A percentile compares a stretch with the other conserved stretches of the same genome.
Evolutionary conservation across 2,329 filamentous ascomycete genomes (phyloP).

Genomic region (Neurospora crassa): DNA sequence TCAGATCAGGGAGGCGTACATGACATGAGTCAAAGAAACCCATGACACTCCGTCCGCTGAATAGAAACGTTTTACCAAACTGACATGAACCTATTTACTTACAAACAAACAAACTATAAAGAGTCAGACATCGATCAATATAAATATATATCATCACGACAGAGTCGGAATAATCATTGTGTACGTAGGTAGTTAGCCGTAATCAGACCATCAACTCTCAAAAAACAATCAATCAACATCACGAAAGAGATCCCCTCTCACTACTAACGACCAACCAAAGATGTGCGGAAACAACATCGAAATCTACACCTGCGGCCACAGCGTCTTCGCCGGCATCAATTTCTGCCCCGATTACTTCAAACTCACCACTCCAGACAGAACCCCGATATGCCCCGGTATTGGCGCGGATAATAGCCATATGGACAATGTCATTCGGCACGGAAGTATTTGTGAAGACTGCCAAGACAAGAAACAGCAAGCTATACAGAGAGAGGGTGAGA

Average conservation of each 20-base stretch:
- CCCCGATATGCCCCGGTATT: neutral
- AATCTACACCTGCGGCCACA: neutral
- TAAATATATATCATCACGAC: neutral
- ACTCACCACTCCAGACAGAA: neutral
- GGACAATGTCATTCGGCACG: neutral
- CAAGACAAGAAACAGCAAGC: neutral
- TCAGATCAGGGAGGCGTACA: neutral
- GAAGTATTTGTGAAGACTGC: neutral
- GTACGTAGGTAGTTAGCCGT: neutral
- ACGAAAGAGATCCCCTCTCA: neutral
- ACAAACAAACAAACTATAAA: neutral
- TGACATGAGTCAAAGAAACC: neutral
- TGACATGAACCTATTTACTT: neutral
- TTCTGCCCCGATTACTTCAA: neutral
- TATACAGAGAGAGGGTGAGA: neutral
- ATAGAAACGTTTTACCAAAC: neutral
- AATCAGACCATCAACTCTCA: rapidly evolving
- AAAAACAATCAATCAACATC: neutral
- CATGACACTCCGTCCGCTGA: neutral
- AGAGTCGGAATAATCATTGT: neutral
- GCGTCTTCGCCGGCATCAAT: neutral
- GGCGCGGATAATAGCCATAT: neutral
- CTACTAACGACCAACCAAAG: neutral
- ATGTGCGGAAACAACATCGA: neutral
- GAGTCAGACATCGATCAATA: neutral